Conservation (phyloP, 371 early-diverging fungal genomes). For the Rhizomucor pusillus region DNA sequence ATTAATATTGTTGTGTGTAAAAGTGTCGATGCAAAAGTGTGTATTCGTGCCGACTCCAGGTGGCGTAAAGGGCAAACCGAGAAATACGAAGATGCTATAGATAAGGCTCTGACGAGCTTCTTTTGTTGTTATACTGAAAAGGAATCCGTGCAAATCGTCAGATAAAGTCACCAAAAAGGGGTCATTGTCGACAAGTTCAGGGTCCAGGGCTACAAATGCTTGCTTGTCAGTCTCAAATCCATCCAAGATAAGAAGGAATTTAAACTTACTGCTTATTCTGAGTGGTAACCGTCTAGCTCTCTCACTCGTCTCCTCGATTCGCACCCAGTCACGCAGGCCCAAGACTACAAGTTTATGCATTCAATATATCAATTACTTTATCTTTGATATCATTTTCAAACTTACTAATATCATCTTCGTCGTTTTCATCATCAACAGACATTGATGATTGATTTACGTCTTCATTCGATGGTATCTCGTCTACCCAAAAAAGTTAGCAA, state of each 20-base stretch:
- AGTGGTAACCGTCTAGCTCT: slow-evolving; percentile 22
- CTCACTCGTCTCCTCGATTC: slow-evolving; percentile 17
- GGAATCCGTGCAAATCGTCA: slow-evolving; percentile 64
- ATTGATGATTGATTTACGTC: too few relatives aligned
- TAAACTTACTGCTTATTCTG: slow-evolving; percentile 21
- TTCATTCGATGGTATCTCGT: too few relatives aligned
- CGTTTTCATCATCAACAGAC: not conserved
- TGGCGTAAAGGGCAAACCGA: slow-evolving; percentile 53
- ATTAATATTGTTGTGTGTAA: slow-evolving; percentile 50
- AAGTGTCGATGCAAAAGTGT: slow-evolving; percentile 52
- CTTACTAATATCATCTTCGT: not conserved
- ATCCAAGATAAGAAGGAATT: not conserved
- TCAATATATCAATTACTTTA: too few relatives aligned
- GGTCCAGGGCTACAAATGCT: slow-evolving; percentile 19
- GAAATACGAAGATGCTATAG: slow-evolving; percentile 51
- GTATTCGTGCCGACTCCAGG: slow-evolving; percentile 50
- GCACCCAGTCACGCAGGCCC: slow-evolving; percentile 21
- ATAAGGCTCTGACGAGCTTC: slow-evolving; percentile 43
- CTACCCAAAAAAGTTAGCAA: too few relatives aligned
- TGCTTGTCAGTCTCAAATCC: not conserved
- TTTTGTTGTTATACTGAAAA: slow-evolving; percentile 52
- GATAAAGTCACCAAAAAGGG: slow-evolving; percentile 72
- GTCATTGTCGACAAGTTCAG: slow-evolving; percentile 52
- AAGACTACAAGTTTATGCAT: slow-evolving; percentile 8
- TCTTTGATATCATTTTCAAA: not conserved